Conservation (phyloP, 2,329 filamentous ascomycete species). For the Colletotrichum australisinense region DNA sequence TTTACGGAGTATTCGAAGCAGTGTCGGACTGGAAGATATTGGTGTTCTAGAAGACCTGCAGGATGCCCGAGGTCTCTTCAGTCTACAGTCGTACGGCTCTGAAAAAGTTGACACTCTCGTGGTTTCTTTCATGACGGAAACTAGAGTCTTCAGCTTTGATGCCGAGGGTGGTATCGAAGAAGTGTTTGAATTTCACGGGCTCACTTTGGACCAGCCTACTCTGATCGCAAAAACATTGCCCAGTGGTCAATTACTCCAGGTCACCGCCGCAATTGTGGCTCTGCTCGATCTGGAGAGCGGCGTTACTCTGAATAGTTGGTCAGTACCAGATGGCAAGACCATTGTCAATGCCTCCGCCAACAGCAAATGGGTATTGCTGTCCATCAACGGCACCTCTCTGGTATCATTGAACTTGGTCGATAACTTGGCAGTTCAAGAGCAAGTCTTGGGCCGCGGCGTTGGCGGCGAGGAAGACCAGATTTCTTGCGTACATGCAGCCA, state of each 20-base stretch:
- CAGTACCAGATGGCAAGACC: constrained; percentile 51
- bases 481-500: constrained; percentile 83
- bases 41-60: constrained; percentile 85
- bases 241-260: constrained; percentile 29
- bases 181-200: constrained; percentile 78
- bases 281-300: constrained; percentile 34
- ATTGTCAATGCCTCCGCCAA: constrained; percentile 88
- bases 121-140: constrained; percentile 85
- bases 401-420: constrained; percentile 74
- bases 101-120: constrained; percentile 76
- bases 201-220: constrained; percentile 77
- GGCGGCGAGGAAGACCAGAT: constrained; percentile 72
- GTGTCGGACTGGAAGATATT: constrained; percentile 89
- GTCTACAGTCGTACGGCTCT: constrained; percentile 64
- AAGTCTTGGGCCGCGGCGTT: constrained; percentile 67
- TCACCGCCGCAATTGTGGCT: constrained; percentile 23
- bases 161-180: constrained; percentile 85
- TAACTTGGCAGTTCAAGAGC: constrained; percentile 68
- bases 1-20: constrained; percentile 89
- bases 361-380: constrained; percentile 75
- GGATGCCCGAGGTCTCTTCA: constrained; percentile 79
- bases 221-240: constrained; percentile 72
- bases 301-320: constrained; percentile 35
- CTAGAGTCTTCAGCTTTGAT: constrained; percentile 83
- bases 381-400: constrained; percentile 79